Evolutionary conservation across 2,329 filamentous ascomycete genomes (phyloP).

Genomic region (Monilinia polystroma): DNA sequence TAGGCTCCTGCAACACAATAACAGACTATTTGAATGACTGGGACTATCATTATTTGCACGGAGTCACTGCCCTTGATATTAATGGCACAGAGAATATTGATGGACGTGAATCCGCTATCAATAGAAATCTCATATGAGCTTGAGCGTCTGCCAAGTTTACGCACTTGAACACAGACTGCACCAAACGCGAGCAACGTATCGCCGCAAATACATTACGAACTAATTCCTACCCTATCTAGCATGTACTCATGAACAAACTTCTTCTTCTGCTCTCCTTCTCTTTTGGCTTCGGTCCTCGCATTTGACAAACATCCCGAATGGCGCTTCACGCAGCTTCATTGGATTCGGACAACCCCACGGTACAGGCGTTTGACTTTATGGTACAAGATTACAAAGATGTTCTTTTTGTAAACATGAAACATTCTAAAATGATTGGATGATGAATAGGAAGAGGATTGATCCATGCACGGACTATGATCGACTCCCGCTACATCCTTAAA

Average conservation of each 20-base stretch:
- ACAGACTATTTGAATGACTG: neutral
- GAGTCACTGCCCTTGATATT: neutral
- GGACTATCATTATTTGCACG: neutral
- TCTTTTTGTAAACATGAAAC: neutral
- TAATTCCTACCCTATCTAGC: no score
- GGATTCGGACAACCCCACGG: conserved; percentile 20
- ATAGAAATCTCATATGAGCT: neutral
- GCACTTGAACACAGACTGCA: neutral
- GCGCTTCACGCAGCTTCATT: neutral
- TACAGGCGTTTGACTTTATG: conserved; percentile 4
- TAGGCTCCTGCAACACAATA: neutral
- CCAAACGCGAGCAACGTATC: neutral
- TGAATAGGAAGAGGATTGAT: neutral
- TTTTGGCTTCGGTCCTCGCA: conserved; percentile 18
- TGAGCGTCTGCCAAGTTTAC: neutral
- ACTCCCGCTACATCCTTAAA: neutral
- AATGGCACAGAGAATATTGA: neutral
- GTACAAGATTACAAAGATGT: neutral
- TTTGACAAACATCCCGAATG: conserved; percentile 11
- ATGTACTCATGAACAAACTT: neutral
- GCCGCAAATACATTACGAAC: neutral
- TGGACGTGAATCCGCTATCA: neutral
- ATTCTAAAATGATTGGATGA: conserved; percentile 9
- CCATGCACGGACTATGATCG: conserved; percentile 15
- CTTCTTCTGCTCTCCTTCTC: neutral